Base-by-base conservation (phyloP, 805 yeast genomes). In the Kodamaea laetipori region DNA sequence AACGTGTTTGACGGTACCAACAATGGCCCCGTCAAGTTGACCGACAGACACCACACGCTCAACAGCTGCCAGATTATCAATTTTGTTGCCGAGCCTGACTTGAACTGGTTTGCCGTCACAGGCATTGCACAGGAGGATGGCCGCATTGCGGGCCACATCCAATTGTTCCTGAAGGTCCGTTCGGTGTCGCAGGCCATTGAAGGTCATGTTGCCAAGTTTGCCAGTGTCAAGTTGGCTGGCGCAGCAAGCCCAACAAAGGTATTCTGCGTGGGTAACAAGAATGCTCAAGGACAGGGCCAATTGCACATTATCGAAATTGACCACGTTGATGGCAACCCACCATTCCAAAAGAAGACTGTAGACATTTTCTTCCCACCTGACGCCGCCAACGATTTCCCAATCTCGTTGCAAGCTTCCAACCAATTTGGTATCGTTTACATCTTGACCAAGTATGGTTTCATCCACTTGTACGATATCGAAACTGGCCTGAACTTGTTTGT, bases 281-380 rank as follows among this genome's bases (percentile, higher is more conserved):
- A 84, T 41, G 86, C 85, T 28, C 83, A 82, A 48, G 77, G 81
- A 24, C 76, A 71, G 56, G 92, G 92, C 47, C 73, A 76, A 50
- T 76, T 94, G 64, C 96, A 90, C 67, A 81, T 94, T 54, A 87
- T 92, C 53, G 99, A 95, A 72, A 94, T 95, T 58, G 99, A 94
- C 65, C 98, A 94, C 63, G 87, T 82, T 55, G 86, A 85, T 13
- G 83, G 82, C 44, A 79, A 84, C 56, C 96, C 97, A n/a, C 73
- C 76, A 16, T 94, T 86, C 72, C 78, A 80, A 48, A 94, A 95
- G 77, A 90, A 90, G 66, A 80, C 87, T 36, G 94, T 87, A 38
- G 98, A 92, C 57, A 82, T 94, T 49, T 94, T 86, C 69, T 90
- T 92, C 79, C 99, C 99, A 26, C 90, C 96, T 19, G 99, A 95